Conservation (phyloP, 2,329 filamentous ascomycete genomes). For the Dothistroma pini region DNA sequence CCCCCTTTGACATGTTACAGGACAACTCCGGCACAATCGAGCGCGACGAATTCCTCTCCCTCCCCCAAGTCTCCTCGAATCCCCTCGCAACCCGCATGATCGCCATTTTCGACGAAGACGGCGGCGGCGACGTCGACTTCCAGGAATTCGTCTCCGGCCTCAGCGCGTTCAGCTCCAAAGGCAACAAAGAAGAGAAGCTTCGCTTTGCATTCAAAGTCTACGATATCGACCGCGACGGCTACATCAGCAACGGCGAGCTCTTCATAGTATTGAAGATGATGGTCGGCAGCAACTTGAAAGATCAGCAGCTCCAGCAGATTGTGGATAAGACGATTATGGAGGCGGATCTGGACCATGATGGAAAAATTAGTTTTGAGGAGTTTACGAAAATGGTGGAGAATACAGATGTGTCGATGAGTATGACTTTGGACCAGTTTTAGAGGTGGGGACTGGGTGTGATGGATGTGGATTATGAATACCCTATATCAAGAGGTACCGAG, state of each 20-base stretch:
- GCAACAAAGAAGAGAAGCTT: slow-evolving; percentile 98
- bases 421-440: slow-evolving; percentile 53
- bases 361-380: slow-evolving; percentile 99
- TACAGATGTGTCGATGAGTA: slow-evolving; percentile 68
- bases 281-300: slow-evolving; percentile 98
- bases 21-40: slow-evolving; percentile 98
- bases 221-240: slow-evolving; percentile 97
- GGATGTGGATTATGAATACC: neutral
- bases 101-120: slow-evolving; percentile 98
- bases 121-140: slow-evolving; percentile 96
- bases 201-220: slow-evolving; percentile 99
- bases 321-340: slow-evolving; percentile 99
- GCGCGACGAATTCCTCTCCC: slow-evolving; percentile 93
- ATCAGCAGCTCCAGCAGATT: slow-evolving; percentile 97
- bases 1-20: slow-evolving; percentile 46
- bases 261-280: slow-evolving; percentile 99
- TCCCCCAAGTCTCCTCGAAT: slow-evolving; percentile 97
- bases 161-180: slow-evolving; percentile 93
- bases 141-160: slow-evolving; percentile 97
- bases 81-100: slow-evolving; percentile 98
- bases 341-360: slow-evolving; percentile 90
- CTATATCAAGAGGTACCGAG: neutral
- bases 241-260: slow-evolving; percentile 97
- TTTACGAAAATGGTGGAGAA: slow-evolving; percentile 99
- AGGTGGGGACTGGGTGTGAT: neutral